These are phyloP conservation scores for Plantago major DNA, from an alignment of 257 asterid genomes.

Conservation along the genomic window DNA sequence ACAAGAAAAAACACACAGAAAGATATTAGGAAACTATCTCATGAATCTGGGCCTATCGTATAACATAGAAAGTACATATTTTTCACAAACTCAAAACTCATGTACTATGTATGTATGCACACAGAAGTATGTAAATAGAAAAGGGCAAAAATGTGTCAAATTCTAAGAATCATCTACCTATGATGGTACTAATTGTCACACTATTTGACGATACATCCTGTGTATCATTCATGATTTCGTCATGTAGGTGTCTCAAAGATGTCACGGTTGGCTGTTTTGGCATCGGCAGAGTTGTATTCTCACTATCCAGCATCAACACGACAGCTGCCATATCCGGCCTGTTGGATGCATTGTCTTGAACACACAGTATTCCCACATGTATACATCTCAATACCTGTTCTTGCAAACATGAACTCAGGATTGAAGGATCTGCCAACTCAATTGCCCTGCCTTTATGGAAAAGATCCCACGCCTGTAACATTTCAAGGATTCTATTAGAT, in stretches of 20 bases:
- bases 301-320: constrained; percentile 68
- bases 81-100: neutral
- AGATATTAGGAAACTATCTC: no score
- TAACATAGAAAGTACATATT: neutral
- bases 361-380: constrained; percentile 70
- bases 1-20: no score
- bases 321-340: constrained; percentile 74
- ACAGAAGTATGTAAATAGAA: neutral
- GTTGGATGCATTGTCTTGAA: constrained; percentile 56
- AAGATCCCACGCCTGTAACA: constrained; percentile 67
- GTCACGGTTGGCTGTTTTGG: constrained; percentile 69
- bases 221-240: constrained; percentile 38
- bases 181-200: constrained; percentile 55
- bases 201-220: constrained; percentile 50
- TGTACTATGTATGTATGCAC: constrained; percentile 1
- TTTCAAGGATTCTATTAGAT: constrained; percentile 5
- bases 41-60: no score
- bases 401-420: constrained; percentile 25
- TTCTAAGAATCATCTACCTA: constrained; percentile 49
- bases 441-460: constrained; percentile 57
- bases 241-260: constrained; percentile 45
- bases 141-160: neutral
- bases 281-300: constrained; percentile 37
- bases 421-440: constrained; percentile 50
- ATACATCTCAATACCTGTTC: constrained; percentile 60